phyloP scores from a whole-genome alignment of 2,329 filamentous ascomycete genomes.

The Alternaria longipes region DNA sequence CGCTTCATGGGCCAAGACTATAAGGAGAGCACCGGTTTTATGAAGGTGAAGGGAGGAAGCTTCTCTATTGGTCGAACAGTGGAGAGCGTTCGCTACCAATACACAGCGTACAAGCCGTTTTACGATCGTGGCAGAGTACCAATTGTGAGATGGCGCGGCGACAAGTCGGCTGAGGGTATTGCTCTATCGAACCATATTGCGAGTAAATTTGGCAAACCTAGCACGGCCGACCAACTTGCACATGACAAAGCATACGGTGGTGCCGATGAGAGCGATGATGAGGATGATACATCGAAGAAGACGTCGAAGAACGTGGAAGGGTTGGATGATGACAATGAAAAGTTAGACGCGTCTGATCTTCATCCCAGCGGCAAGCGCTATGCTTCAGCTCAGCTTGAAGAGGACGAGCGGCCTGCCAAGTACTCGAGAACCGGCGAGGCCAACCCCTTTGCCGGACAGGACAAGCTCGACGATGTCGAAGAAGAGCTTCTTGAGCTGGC shows the following conservation, averaged over 20 bases:
- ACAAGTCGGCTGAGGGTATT: conserved; percentile 14
- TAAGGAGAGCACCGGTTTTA: conserved; percentile 15
- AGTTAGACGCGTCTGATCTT: neutral
- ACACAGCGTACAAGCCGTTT: conserved; percentile 29
- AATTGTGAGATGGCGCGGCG: conserved; percentile 12
- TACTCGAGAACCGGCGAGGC: neutral
- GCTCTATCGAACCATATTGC: conserved; percentile 6
- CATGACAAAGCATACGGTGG: neutral
- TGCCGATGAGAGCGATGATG: neutral
- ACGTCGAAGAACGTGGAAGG: neutral
- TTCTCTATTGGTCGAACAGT: conserved; percentile 34
- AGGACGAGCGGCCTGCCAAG: neutral
- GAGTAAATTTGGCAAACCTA: conserved; percentile 12
- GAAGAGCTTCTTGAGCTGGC: conserved; percentile 9
- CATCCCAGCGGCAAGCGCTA: neutral
- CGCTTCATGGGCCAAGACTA: conserved; percentile 27
- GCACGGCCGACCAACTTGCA: conserved; percentile 13
- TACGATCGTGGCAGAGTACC: conserved; percentile 34
- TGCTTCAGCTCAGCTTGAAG: neutral
- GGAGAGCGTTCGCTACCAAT: conserved; percentile 40
- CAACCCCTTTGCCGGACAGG: neutral
- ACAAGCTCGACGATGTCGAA: neutral
- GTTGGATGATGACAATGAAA: too few species aligned
- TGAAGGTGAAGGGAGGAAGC: neutral
- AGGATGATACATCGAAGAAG: neutral